Evolutionary conservation across 169 alveolate genomes (phyloP), one percentile per base, ranked within the genome.

Genomic region (Plasmodium berghei): DNA sequence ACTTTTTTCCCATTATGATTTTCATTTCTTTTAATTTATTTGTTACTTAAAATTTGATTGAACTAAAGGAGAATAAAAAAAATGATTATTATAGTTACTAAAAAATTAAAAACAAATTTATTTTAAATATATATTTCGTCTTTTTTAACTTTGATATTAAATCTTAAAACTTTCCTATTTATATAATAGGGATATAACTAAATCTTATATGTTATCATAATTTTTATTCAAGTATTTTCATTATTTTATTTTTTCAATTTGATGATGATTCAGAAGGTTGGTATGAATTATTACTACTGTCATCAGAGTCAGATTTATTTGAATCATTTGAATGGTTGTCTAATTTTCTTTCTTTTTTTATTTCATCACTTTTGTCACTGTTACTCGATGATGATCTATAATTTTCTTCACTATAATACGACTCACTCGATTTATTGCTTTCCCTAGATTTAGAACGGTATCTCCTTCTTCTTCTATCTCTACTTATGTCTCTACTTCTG

Each of bases 11-110:
- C 74, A 75, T 46, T 75, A 63, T 75, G 24, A 12, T 75, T 14
- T 75, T 59, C 18, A 75, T 75, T 75, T 75, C 89, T 75, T 74
- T 75, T 67, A 18, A 40, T 18, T 75, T 75, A 14, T 34, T 62
- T 28, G 62, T 66, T 62, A 28, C 56, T 28, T 28, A 63, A 9
- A 26, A 28, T 22, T 49, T 63, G 34, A 40, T 40, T 45, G 87
- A 58, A 52, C 87, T 73, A 52, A 73, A 58, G 62, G 24, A 46
- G 49, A 69, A 49, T 18, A 49, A 70, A 45, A 20, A 70, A 70
- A 70, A 69, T 46, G 20, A 67, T 18, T 48, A 69, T 18, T 20
- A 70, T 9, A 22, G 46, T 20, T 9, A 9, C 45, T 16, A 52
- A 59, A 9, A 14, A 40, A 48, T 46, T 45, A 28, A 28, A 61